Base-by-base conservation (phyloP, 768 basidiomycete genomes). In the Calocybe cyanea region DNA sequence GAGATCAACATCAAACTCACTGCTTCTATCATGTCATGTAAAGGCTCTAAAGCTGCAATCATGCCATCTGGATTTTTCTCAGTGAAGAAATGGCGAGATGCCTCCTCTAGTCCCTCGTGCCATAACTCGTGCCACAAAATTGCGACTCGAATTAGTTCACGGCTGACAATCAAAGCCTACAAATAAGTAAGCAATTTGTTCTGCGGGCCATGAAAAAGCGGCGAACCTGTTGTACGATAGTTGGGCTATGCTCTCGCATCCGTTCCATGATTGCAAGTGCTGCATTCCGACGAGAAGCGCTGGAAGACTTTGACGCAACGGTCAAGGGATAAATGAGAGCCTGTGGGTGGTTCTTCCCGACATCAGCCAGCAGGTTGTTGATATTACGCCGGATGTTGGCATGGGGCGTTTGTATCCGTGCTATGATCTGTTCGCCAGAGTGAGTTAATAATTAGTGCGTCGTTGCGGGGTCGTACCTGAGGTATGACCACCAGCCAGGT, bases 401-500 rank as follows among this genome's bases (percentile, higher is more conserved):
- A 55, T 87, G 87, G 0, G 95, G 93, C 0, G 93, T 96, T 71
- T 99, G 94, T 54, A 99, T 95, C 13, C 96, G 86, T 32, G 96
- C 96, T 58, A 99, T 98, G 52, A 99, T 95, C 92, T 98, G 30
- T 21, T 17, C 38, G 25, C 23, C 42, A 40, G 19, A 25, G 38
- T 19, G 9, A 25, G 11, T 24, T 5, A 13, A n/a, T 17, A 39
- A 15, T 8, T 37, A 15, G 7, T 13, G 19, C 35, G 13, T 11
- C 38, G 14, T 8, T 34, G 7, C 19, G 23, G 3, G 6, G 18
- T n/a, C 68, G 45, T 63, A 92, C 94, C 78, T 98, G 95, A 38
- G 96, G 96, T 45, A 98, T 92, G 53, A 99, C 96, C 58, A 98
- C 93, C 31, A 99, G 75, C 96, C 96, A 99, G 0, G 94, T 98